A percentile compares a stretch with the other conserved stretches of the same genome.
Evolutionary conservation across 2,329 filamentous ascomycete species (phyloP).

Genomic region (Talaromyces marneffei): DNA sequence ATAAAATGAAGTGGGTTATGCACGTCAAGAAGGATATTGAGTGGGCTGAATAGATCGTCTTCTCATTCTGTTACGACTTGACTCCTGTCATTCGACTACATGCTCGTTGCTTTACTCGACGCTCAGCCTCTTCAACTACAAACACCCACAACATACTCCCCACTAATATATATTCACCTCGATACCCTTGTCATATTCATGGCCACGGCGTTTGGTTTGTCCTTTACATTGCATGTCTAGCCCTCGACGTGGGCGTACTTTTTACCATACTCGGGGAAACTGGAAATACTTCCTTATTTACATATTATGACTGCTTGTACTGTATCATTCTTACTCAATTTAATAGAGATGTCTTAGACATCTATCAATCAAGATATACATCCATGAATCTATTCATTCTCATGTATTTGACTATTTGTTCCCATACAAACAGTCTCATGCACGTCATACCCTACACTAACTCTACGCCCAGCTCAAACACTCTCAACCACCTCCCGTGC

Average conservation of each 20-base stretch:
- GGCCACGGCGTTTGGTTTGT: conserved; percentile 8
- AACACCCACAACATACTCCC: neutral
- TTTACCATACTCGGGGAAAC: neutral
- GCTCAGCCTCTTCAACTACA: neutral
- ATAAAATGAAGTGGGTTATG: conserved; percentile 46
- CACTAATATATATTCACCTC: neutral
- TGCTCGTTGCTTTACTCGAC: neutral
- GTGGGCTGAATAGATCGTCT: conserved; percentile 21
- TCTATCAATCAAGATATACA: neutral
- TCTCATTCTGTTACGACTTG: neutral
- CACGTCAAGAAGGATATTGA: conserved; percentile 35
- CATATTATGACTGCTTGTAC: neutral
- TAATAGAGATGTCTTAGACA: neutral
- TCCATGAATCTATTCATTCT: neutral
- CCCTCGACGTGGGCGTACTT: neutral
- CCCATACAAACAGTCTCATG: neutral
- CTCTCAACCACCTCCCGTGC: neutral
- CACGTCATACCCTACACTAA: neutral
- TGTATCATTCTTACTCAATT: neutral
- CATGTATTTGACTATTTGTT: neutral
- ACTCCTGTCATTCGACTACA: neutral
- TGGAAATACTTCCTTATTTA: neutral
- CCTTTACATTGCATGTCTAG: neutral
- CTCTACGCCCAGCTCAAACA: neutral
- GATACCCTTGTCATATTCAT: conserved; percentile 9